A percentile compares a stretch with the other conserved stretches of the same genome.
Evolutionary conservation across 495 filamentous ascomycete species (phyloP).

Genomic region (Lineolata rhizophorae): DNA sequence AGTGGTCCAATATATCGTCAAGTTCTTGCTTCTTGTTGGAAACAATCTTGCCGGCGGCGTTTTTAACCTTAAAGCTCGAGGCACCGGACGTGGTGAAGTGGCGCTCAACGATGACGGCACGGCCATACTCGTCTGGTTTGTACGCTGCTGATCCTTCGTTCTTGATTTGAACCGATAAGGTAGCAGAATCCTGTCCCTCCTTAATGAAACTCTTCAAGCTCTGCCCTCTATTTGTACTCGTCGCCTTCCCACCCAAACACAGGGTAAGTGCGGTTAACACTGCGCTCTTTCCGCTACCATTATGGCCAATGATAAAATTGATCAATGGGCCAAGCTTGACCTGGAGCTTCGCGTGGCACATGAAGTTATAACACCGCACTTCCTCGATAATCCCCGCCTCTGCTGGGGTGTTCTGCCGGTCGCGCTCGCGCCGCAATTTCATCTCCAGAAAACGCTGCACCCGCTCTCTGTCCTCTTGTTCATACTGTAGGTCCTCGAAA

Average conservation of each 20-base stretch:
- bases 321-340: constrained; percentile 76
- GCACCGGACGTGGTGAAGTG: constrained; percentile 58
- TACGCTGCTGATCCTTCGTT: constrained; percentile 72
- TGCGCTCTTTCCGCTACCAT: constrained; percentile 97
- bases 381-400: constrained; percentile 71
- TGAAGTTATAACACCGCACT: constrained; percentile 75
- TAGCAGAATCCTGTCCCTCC: constrained; percentile 51
- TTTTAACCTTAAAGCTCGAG: constrained; percentile 76
- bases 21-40: constrained; percentile 72
- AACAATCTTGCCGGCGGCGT: constrained; percentile 40
- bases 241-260: constrained; percentile 87
- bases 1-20: constrained; percentile 87
- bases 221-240: constrained; percentile 82
- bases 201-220: constrained; percentile 86
- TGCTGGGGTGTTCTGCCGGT: constrained; percentile 22
- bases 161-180: constrained; percentile 62
- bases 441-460: too few relatives aligned
- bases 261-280: constrained; percentile 87
- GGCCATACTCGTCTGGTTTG: constrained; percentile 60
- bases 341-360: constrained; percentile 71
- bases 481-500: too few relatives aligned
- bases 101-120: constrained; percentile 75
- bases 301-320: constrained; percentile 94
- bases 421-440: background rate
- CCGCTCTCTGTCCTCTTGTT: too few relatives aligned